Conservation (phyloP, 176 grass and related monocot species). For the Raddia guianensis region DNA sequence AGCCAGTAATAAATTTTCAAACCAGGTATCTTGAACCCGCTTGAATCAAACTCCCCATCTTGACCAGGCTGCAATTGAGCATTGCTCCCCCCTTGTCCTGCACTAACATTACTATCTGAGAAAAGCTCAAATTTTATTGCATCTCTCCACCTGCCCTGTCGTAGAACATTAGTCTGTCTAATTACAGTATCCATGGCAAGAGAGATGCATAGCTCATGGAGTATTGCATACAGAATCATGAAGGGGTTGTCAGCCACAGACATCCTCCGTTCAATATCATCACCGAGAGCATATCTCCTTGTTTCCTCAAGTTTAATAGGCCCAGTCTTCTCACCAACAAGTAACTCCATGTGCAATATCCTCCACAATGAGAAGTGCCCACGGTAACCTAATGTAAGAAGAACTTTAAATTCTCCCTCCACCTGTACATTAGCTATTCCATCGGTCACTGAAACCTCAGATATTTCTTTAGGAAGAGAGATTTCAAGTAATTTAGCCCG, state of each 20-base stretch:
- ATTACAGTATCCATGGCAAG: slow-evolving; percentile 97
- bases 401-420: slow-evolving; percentile 87
- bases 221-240: slow-evolving; percentile 78
- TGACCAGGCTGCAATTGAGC: slow-evolving; percentile 61
- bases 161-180: slow-evolving; percentile 79
- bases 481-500: slow-evolving; percentile 89
- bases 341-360: slow-evolving; percentile 88
- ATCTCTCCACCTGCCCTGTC: slow-evolving; percentile 91
- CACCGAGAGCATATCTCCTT: slow-evolving; percentile 75
- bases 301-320: slow-evolving; percentile 85
- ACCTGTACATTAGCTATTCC: slow-evolving; percentile 75
- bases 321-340: slow-evolving; percentile 91
- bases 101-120: slow-evolving; percentile 56
- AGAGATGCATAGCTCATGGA: slow-evolving; percentile 87
- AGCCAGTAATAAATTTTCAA: slow-evolving; percentile 93
- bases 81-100: slow-evolving; percentile 56
- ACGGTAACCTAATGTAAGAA: slow-evolving; percentile 86
- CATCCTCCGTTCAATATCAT: slow-evolving; percentile 97
- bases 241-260: slow-evolving; percentile 78
- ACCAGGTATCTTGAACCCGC: slow-evolving; percentile 78
- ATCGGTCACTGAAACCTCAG: slow-evolving; percentile 71
- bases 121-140: slow-evolving; percentile 92
- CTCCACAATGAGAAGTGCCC: slow-evolving; percentile 85
- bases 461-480: slow-evolving; percentile 77
- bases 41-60: slow-evolving; percentile 80